Base-by-base conservation (phyloP, 192 early-diverging fungal species). In the Coemansia sp. region DNA sequence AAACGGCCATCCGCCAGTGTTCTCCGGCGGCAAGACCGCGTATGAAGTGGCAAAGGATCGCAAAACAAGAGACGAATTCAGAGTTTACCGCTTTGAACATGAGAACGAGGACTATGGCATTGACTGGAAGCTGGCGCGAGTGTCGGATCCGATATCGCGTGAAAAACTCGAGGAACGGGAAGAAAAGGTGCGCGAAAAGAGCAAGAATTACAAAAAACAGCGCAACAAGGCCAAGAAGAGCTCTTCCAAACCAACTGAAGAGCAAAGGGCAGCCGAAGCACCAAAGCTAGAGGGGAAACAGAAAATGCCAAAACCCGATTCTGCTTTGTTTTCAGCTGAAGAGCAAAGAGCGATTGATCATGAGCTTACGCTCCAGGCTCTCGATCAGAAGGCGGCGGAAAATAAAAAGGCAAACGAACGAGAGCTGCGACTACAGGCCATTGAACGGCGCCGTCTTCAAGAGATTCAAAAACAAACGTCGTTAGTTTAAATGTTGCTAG, bases 111-210 rank as follows among this genome's bases (percentile, higher is more conserved):
- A 20, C 1, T 67, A 73, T 18, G 75, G 69, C 21, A 26, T 83
- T n/a, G 78, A 77, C 14, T 85, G 84, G 84, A 26, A 45, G 33
- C 67, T 60, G 8, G 66, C 84, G 0, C 59, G 75, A 0, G 70
- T 85, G 0, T 78, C 78, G 0, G 71, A 66, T 30, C 62, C 67
- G 24, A 41, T 77, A 18, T 65, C 77, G 15, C 60, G 62, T 3
- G 68, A 66, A 15, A 52, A 65, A 43, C 46, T 63, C 24, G 44
- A 49, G 56, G 78, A 73, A n/a, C 60, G 48, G 26, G 71, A 76
- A 26, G 62, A 48, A 4, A 58, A 60, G 7, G 67, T 45, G 14
- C 49, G 51, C n/a, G 71, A 71, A 24, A 72, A 71, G 48, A 67
- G 55, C 4, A 62, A 63, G 16, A 56, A n/a, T 4, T 34, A 45